A percentile compares a stretch with the other conserved stretches of the same genome.
These are phyloP conservation scores for Penicillium bovifimosum DNA, from an alignment of 495 filamentous ascomycete genomes.

Conservation along the genomic window DNA sequence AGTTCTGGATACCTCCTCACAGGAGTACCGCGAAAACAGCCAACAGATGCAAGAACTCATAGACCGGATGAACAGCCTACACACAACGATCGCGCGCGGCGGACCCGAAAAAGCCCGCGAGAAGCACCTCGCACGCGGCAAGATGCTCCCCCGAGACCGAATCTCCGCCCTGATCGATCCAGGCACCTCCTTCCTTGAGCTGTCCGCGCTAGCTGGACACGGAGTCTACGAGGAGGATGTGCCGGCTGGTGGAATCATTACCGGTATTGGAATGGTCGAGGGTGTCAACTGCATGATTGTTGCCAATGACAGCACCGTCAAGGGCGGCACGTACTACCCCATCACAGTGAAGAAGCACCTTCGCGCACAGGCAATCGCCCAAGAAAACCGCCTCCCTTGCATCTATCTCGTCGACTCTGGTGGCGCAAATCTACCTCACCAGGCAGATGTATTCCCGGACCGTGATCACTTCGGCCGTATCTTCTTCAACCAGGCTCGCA, in stretches of 20 bases:
- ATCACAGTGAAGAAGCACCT: constrained; percentile 98
- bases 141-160: constrained; percentile 92
- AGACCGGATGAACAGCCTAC: constrained; percentile 59
- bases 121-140: constrained; percentile 81
- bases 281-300: constrained; percentile 92
- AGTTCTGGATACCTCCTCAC: constrained; percentile 67
- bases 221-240: constrained; percentile 84
- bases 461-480: constrained; percentile 93
- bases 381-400: constrained; percentile 81
- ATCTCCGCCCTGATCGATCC: constrained; percentile 84
- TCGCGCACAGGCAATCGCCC: constrained; percentile 83
- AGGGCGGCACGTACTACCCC: constrained; percentile 98
- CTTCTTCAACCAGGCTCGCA: constrained; percentile 98
- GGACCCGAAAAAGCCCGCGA: constrained; percentile 79
- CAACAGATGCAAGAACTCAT: constrained; percentile 70
- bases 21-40: constrained; percentile 78
- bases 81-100: constrained; percentile 64
- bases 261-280: constrained; percentile 84
- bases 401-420: constrained; percentile 97
- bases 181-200: constrained; percentile 84
- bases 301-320: constrained; percentile 96
- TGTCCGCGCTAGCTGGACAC: constrained; percentile 82
- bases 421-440: constrained; percentile 91
- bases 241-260: constrained; percentile 84
- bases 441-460: constrained; percentile 96